These are phyloP conservation scores for Tylopilus felleus DNA, from an alignment of 768 basidiomycete genomes.

Conservation along the genomic window DNA sequence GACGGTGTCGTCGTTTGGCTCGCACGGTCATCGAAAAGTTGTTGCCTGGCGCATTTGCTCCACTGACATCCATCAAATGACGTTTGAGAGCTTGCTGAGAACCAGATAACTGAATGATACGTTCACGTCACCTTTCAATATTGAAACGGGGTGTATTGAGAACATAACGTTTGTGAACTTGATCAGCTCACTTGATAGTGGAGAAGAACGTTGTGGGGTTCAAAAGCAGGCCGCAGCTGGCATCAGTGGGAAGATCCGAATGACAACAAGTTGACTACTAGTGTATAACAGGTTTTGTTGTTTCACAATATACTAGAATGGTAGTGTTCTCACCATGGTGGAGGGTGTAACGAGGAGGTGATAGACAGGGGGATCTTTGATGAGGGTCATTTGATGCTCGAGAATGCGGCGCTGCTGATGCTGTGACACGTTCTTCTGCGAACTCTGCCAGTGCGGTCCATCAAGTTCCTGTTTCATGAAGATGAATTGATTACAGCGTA, in stretches of 20 bases:
- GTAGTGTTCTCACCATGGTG: constrained; percentile 7
- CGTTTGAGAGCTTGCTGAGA: background rate
- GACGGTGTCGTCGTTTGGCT: constrained; percentile 1
- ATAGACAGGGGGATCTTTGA: background rate
- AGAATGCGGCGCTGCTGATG: constrained; percentile 7
- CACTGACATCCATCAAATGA: constrained; percentile 1
- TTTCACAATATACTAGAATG: background rate
- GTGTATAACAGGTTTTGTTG: background rate
- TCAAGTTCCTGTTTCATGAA: constrained; percentile 20
- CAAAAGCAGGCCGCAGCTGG: constrained; percentile 16
- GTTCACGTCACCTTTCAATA: background rate
- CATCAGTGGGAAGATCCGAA: constrained; percentile 1
- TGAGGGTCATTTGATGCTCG: constrained; percentile 5
- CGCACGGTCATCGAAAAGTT: background rate
- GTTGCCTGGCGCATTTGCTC: background rate
- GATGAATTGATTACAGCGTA: constrained; percentile 17
- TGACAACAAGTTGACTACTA: background rate
- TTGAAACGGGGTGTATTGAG: constrained; percentile 3
- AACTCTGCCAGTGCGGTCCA: constrained; percentile 15
- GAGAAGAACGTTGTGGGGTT: constrained; percentile 27
- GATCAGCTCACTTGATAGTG: constrained; percentile 17
- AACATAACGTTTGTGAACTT: constrained; percentile 4
- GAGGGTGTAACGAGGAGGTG: background rate
- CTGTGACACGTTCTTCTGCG: constrained; percentile 10
- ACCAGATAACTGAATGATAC: background rate